Base-by-base conservation (phyloP, 345 rosid genomes). In the Bruguiera gymnorhiza region DNA sequence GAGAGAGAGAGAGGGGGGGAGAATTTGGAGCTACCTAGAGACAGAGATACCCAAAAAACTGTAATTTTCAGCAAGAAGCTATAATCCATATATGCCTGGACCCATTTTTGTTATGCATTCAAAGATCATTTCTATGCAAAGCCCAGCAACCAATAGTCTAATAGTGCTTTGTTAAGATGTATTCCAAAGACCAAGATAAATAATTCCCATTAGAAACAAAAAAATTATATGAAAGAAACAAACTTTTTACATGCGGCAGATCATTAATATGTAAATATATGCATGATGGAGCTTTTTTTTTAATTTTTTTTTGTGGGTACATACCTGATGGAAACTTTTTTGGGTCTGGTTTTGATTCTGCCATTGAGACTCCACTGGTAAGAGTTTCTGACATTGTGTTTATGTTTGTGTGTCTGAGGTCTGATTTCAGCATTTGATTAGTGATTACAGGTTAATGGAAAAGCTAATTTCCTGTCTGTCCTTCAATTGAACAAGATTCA, bases 311-410 rank as follows among this genome's bases (percentile, higher is more conserved):
- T 27, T 27, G 9, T 34, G 37, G 37, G 9, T 34, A 46, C 50
- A 69, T 62, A 36, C 73, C 73, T 62, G 73, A 51, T 19, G 73
- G 46, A 52, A 53, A 61, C 29, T 21, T 50, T 65, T 39, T 8
- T 18, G 70, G 26, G 63, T 56, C 13, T 46, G 75, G 21, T 48
- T 72, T 72, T 21, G 59, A 56, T 31, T 58, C 65, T 5, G 75
- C 75, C 69, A 71, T 71, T 55, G 56, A 54, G 34, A 43, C 43
- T 57, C 23, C 50, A 46, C 64, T n/a, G 59, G 58, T 27, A 36
- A 56, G 61, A 74, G 16, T 43, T 43, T 72, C 58, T 85, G 76
- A 68, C 85, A 80, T 78, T 13, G 50, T 43, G 18, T 15, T 43
- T 43, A 13, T 3, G 50, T 43, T 13, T 43, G 15, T 13, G 4